Base-by-base conservation (phyloP, 176 grass and related monocot genomes). In the Juncus effusus region DNA sequence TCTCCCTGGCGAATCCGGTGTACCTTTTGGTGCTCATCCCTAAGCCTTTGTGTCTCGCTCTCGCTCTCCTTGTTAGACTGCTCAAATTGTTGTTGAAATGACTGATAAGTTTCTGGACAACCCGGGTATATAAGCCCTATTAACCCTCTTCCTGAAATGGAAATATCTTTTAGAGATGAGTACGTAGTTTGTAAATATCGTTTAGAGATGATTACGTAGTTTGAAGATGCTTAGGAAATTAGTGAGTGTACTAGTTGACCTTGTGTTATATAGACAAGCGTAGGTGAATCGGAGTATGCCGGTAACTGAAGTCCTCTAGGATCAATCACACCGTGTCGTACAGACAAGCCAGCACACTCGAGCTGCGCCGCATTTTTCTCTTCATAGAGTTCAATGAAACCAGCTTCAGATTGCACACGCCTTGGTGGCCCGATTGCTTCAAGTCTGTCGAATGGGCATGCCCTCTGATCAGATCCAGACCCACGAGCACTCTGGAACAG, bases 11-110 rank as follows among this genome's bases (percentile, higher is more conserved):
- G 68, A 52, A 74, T 54, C 2, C 56, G 80, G 13, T 73, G 74
- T 41, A 83, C 2, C 53, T 83, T 37, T 40, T 83, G 80, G 74
- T 78, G 80, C 66, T 83, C 80, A 10, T 83, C 80, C 10, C 53
- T 66, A 13, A 57, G 7, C 61, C 51, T 77, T 42, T 77, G 58
- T 13, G 13, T 36, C 53, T 73, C 51, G n/a, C 42, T 52, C 16
- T 10, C 45, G 68, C 74, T n/a, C 55, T 55, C 19, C 9, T 72
- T 59, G 14, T 51, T 13, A n/a, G 70, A 19, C 38, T 65, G 56
- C 57, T 79, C 67, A 0, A 69, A 59, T 9, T 49, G 57, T 10
- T 59, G 69, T 28, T 11, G 61, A 50, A 74, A 51, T 6, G 61
- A 78, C 39, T 83, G 80, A 63, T 60, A 83, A 10, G 80, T 77